Evolutionary conservation across 805 yeast genomes (phyloP).

Genomic region (Ogataea naganishii): DNA sequence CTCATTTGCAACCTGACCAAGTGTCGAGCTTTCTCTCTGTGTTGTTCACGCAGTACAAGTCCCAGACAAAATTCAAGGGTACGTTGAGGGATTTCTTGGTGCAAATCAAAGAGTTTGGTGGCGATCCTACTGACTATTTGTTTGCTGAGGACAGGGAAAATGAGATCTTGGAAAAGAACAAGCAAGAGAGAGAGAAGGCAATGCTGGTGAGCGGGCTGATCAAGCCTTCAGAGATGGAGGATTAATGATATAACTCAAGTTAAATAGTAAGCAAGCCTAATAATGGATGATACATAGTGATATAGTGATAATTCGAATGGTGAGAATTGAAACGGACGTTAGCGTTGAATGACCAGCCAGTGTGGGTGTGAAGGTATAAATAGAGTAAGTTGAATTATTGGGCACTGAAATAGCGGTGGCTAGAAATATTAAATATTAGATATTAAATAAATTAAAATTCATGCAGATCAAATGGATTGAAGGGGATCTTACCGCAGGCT

Average conservation of each 20-base stretch:
- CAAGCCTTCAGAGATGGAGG: conserved; percentile 92
- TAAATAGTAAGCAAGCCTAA: too few relatives aligned
- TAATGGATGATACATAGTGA: conserved; percentile 1
- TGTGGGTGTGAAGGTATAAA: too few relatives aligned
- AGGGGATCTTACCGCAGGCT: too few relatives aligned
- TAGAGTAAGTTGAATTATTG: too few relatives aligned
- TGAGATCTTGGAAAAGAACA: conserved; percentile 61
- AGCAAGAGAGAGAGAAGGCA: conserved; percentile 71
- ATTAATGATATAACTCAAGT: conserved; percentile 21
- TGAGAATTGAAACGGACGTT: too few relatives aligned
- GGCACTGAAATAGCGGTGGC: too few relatives aligned
- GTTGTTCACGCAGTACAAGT: conserved; percentile 63
- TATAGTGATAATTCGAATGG: background rate
- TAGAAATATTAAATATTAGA: too few relatives aligned
- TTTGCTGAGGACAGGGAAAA: conserved; percentile 88
- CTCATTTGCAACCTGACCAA: conserved; percentile 80
- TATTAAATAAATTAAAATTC: too few relatives aligned
- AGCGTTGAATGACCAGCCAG: too few relatives aligned
- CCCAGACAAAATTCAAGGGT: conserved; percentile 68
- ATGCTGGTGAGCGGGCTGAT: conserved; percentile 85
- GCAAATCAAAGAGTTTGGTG: conserved; percentile 92
- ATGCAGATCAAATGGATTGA: too few relatives aligned
- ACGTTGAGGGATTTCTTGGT: conserved; percentile 91
- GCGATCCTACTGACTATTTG: conserved; percentile 89
- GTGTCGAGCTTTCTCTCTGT: conserved; percentile 74